Conservation (phyloP, 352 stramenopile species). For the Phytophthora chlamydospora region DNA sequence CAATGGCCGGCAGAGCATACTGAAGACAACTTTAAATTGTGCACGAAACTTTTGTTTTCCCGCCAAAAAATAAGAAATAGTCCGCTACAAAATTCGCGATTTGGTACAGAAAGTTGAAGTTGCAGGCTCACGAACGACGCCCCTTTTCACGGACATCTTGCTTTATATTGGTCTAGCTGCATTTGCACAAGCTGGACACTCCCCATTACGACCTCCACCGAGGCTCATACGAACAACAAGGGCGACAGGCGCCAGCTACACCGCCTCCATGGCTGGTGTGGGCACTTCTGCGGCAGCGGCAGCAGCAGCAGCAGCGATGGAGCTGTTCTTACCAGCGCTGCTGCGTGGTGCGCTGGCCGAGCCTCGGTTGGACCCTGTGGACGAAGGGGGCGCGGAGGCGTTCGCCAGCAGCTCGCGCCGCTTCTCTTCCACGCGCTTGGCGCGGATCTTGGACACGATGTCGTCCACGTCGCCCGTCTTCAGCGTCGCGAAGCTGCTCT, state of each 20-base stretch:
- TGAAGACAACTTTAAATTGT: too few relatives aligned
- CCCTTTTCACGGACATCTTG: background rate
- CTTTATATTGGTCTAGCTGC: constrained; percentile 7
- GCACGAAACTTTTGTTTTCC: background rate
- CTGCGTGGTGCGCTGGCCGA: constrained; percentile 21
- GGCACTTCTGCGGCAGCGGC: constrained; percentile 9
- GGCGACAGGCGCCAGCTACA: constrained; percentile 26
- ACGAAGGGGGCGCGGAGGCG: constrained; percentile 27
- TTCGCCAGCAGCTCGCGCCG: constrained; percentile 60
- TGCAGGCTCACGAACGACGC: background rate
- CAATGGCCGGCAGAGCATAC: too few relatives aligned
- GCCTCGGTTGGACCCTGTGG: constrained; percentile 30
- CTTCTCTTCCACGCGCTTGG: constrained; percentile 82
- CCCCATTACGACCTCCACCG: constrained; percentile 26
- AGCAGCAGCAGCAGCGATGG: constrained; percentile 4
- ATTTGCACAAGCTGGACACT: constrained; percentile 25
- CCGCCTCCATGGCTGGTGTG: constrained; percentile 39
- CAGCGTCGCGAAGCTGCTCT: constrained; percentile 65
- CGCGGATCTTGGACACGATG: constrained; percentile 85
- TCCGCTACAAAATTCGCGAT: background rate
- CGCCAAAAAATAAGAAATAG: constrained; percentile 22
- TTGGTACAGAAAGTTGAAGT: background rate
- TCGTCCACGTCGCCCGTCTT: constrained; percentile 85
- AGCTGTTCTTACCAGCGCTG: constrained; percentile 13
- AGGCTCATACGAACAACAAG: constrained; percentile 26